A percentile compares a stretch with the other conserved stretches of the same genome.
phyloP scores from a whole-genome alignment of 192 early-diverging fungal genomes.

The Podila clonocystis region DNA sequence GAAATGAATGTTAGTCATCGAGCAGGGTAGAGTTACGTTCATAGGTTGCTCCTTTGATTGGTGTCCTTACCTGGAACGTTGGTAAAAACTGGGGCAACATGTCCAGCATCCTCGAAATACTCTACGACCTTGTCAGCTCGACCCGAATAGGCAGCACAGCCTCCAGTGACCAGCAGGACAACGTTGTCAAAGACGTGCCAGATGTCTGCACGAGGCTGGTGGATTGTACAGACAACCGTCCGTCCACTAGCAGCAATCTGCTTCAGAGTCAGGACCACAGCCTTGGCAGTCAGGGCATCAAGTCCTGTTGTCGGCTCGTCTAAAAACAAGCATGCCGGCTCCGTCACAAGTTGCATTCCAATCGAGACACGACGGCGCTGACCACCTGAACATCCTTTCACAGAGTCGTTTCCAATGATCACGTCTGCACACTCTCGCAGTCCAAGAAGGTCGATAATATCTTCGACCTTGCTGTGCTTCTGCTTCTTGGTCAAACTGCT shows the following conservation, averaged over 20 bases:
- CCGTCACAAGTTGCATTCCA: slow-evolving; percentile 43
- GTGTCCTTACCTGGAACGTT: slow-evolving; percentile 30
- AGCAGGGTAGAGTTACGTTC: no score
- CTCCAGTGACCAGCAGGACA: slow-evolving; percentile 75
- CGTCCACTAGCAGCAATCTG: slow-evolving; percentile 44
- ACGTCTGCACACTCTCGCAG: slow-evolving; percentile 45
- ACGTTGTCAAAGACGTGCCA: slow-evolving; percentile 87
- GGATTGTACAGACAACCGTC: slow-evolving; percentile 88
- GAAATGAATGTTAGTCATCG: background rate
- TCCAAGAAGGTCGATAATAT: slow-evolving; percentile 47
- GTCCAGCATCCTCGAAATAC: slow-evolving; percentile 46
- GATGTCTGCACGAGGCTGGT: slow-evolving; percentile 85
- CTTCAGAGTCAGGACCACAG: slow-evolving; percentile 39
- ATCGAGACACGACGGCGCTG: slow-evolving; percentile 48
- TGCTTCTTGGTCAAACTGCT: slow-evolving; percentile 13
- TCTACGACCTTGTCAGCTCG: slow-evolving; percentile 44
- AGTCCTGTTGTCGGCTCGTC: slow-evolving; percentile 45
- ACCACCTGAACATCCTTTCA: slow-evolving; percentile 44
- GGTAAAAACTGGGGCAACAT: slow-evolving; percentile 37
- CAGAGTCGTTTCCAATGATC: slow-evolving; percentile 32
- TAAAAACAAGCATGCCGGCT: slow-evolving; percentile 44
- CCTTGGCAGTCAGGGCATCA: slow-evolving; percentile 48
- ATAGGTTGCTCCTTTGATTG: no score
- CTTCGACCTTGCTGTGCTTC: slow-evolving; percentile 39
- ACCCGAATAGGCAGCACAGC: slow-evolving; percentile 43